phyloP scores from a whole-genome alignment of 2,329 filamentous ascomycete genomes.

The Trichoderma lentiforme region DNA sequence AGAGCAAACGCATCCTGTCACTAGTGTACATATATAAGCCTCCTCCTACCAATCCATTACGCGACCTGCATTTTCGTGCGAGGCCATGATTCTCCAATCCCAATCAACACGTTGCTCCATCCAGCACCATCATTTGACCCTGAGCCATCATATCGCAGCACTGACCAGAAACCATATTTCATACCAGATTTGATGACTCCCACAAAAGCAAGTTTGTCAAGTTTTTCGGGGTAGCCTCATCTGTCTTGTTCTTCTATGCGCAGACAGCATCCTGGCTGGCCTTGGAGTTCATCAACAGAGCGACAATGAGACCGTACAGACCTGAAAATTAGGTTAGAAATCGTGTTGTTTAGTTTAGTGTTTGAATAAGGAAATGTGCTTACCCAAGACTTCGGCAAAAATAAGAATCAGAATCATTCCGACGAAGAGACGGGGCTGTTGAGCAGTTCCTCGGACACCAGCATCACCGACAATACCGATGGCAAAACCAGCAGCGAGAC shows the following conservation, averaged over 20 bases:
- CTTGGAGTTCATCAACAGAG: constrained; percentile 99
- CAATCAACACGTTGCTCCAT: constrained; percentile 23
- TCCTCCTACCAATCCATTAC: constrained; percentile 28
- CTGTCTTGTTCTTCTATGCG: constrained; percentile 20
- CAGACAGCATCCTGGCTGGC: constrained; percentile 63
- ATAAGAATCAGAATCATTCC: constrained; percentile 49
- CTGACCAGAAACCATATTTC: constrained; percentile 12
- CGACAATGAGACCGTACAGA: constrained; percentile 98
- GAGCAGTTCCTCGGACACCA: constrained; percentile 45
- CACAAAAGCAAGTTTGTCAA: background rate
- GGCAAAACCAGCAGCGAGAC: constrained; percentile 45
- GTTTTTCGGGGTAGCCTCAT: constrained; percentile 14
- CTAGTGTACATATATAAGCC: constrained; percentile 50
- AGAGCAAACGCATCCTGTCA: constrained; percentile 43
- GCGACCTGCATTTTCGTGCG: constrained; percentile 24
- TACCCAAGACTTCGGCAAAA: constrained; percentile 83
- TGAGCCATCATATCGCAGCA: background rate
- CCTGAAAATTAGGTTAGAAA: constrained; percentile 49
- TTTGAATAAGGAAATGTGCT: constrained; percentile 32
- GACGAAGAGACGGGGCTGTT: constrained; percentile 45
- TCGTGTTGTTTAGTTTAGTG: background rate
- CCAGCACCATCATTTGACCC: constrained; percentile 1
- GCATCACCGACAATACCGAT: constrained; percentile 47
- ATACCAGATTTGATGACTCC: background rate
- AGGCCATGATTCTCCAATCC: constrained; percentile 25